phyloP scores from a whole-genome alignment of 2,329 filamentous ascomycete species.

The Ascocoryne sarcoides region DNA sequence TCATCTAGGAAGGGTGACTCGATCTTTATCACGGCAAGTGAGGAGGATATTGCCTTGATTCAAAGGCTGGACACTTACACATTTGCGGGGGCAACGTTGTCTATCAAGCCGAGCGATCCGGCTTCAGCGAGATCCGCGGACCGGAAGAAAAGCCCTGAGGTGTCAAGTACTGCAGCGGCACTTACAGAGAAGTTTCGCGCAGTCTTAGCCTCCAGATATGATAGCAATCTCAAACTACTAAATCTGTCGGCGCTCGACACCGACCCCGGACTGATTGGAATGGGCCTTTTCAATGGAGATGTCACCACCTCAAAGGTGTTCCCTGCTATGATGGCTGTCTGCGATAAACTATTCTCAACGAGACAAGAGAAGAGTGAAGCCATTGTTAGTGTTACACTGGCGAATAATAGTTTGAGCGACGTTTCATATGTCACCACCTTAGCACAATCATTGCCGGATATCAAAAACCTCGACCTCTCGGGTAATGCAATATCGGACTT shows the following conservation, averaged over 20 bases:
- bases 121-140: slow-evolving; percentile 2
- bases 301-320: slow-evolving; percentile 66
- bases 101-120: slow-evolving; percentile 37
- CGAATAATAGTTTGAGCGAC: slow-evolving; percentile 68
- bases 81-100: slow-evolving; percentile 58
- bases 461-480: slow-evolving; percentile 84
- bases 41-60: slow-evolving; percentile 55
- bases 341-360: slow-evolving; percentile 67
- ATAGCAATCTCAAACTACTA: slow-evolving; percentile 62
- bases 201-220: slow-evolving; percentile 69
- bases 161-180: slow-evolving; percentile 46
- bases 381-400: slow-evolving; percentile 73
- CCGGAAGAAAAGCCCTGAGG: slow-evolving; percentile 24
- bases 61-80: slow-evolving; percentile 58
- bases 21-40: slow-evolving; percentile 57
- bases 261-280: slow-evolving; percentile 61
- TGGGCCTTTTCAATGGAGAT: slow-evolving; percentile 62
- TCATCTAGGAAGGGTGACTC: slow-evolving; percentile 60
- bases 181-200: slow-evolving; percentile 59
- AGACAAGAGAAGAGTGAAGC: slow-evolving; percentile 64
- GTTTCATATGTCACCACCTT: slow-evolving; percentile 66
- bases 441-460: slow-evolving; percentile 69
- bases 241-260: slow-evolving; percentile 70
- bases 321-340: slow-evolving; percentile 81
- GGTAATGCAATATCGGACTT: slow-evolving; percentile 68